Percentiles rank a stretch among this genome's conserved stretches.
Conservation (phyloP, 805 yeast species). For the Candida koratica region DNA sequence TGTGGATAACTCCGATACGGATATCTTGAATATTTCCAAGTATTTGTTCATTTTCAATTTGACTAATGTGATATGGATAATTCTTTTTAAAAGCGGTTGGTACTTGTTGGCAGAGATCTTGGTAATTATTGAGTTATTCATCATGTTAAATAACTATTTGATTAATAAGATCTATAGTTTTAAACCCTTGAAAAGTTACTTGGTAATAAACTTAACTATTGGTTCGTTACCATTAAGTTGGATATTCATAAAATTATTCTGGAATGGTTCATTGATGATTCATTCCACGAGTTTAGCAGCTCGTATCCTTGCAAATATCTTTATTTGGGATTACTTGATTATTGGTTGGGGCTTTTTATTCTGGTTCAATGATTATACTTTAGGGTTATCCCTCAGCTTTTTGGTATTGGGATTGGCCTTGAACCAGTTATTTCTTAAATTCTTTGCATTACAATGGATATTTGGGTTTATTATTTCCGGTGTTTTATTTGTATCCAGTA, state of each 20-base stretch:
- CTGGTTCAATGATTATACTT: conserved; percentile 64
- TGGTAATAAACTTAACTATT: conserved; percentile 60
- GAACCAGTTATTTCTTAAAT: conserved; percentile 63
- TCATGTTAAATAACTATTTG: conserved; percentile 52
- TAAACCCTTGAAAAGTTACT: conserved; percentile 48
- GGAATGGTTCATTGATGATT: conserved; percentile 81
- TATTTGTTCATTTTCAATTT: conserved; percentile 64
- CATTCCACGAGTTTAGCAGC: conserved; percentile 58
- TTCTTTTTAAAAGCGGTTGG: conserved; percentile 55
- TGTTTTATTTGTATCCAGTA: conserved; percentile 48
- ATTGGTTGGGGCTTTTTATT: conserved; percentile 58
- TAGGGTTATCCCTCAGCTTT: conserved; percentile 56
- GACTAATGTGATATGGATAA: conserved; percentile 59
- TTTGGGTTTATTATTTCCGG: conserved; percentile 70
- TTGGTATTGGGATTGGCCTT: conserved; percentile 64
- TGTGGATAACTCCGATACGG: conserved; percentile 14
- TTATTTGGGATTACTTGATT: conserved; percentile 73
- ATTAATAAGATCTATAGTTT: conserved; percentile 57
- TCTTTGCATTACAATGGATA: conserved; percentile 81
- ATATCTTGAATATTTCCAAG: conserved; percentile 18
- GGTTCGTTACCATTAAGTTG: conserved; percentile 72
- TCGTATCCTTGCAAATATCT: conserved; percentile 64
- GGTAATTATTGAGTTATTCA: conserved; percentile 55
- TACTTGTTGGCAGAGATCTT: conserved; percentile 58
- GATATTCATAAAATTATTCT: conserved; percentile 68